A percentile compares a stretch with the other conserved stretches of the same genome.
phyloP scores from a whole-genome alignment of 768 basidiomycete species.

The Phaeolepiota aurea region DNA sequence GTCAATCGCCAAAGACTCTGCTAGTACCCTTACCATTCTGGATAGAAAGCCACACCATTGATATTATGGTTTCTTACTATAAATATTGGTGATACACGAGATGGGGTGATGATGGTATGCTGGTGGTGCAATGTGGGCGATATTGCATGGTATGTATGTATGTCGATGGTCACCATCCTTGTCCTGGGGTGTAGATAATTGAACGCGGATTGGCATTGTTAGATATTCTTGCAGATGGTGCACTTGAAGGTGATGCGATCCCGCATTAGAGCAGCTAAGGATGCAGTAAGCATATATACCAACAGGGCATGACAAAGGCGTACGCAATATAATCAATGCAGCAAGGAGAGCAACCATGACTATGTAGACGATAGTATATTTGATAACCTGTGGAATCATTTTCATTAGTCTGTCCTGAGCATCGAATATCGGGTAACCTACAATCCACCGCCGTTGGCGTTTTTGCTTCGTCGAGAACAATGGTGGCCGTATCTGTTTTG shows the following conservation, averaged over 20 bases:
- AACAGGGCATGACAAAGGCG: slow-evolving; percentile 19
- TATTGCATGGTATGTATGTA: slow-evolving; percentile 3
- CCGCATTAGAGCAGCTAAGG: slow-evolving; percentile 72
- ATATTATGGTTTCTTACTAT: no score
- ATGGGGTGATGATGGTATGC: background rate
- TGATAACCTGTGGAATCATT: slow-evolving; percentile 54
- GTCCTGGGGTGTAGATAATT: slow-evolving; percentile 9
- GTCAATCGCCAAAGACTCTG: no score
- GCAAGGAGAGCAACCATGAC: slow-evolving; percentile 69
- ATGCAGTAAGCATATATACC: slow-evolving; percentile 9
- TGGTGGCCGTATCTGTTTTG: slow-evolving; percentile 88
- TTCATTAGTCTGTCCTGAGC: no score
- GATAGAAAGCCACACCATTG: no score
- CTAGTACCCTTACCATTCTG: no score
- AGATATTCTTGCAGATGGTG: slow-evolving; percentile 80
- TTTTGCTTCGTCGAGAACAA: slow-evolving; percentile 94
- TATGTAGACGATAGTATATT: slow-evolving; percentile 80
- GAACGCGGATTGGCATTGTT: slow-evolving; percentile 41
- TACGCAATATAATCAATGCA: slow-evolving; percentile 78
- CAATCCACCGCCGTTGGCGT: slow-evolving; percentile 87
- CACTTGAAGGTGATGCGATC: slow-evolving; percentile 71
- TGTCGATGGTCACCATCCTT: slow-evolving; percentile 13
- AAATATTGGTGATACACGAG: no score
- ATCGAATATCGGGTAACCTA: slow-evolving; percentile 17
- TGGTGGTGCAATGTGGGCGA: background rate